A percentile compares a stretch with the other conserved stretches of the same genome.
Evolutionary conservation across 371 early-diverging fungal species (phyloP).

Genomic region (Mortierella sp.): DNA sequence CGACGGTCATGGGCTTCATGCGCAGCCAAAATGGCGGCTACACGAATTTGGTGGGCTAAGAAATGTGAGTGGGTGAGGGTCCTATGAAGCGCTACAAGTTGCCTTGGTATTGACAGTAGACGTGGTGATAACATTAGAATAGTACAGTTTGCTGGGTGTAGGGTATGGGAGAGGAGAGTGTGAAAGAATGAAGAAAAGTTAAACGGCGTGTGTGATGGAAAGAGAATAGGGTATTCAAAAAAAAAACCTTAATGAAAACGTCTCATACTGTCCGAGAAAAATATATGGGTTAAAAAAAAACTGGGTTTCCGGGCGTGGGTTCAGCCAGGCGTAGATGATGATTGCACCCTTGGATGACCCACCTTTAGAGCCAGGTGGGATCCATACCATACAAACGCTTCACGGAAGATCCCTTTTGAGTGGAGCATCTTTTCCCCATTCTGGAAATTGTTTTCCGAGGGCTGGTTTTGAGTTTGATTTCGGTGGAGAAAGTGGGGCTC

Average conservation of each 20-base stretch:
- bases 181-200: neutral
- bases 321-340: no score
- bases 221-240: no score
- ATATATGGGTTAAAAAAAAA: neutral
- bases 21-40: neutral
- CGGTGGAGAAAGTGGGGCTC: neutral
- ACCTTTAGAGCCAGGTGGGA: no score
- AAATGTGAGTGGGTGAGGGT: neutral
- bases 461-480: no score
- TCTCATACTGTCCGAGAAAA: neutral
- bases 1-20: conserved; percentile 7
- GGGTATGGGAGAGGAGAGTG: neutral
- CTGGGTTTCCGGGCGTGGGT: no score
- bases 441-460: no score
- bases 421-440: neutral
- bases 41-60: neutral
- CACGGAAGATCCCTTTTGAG: no score
- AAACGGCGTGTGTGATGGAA: no score
- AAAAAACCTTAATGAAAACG: neutral
- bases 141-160: no score
- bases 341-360: no score
- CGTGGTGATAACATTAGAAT: conserved; percentile 12
- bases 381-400: no score
- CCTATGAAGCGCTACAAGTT: conserved; percentile 11
- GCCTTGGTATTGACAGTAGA: conserved; percentile 17